Base-by-base conservation (phyloP, 371 early-diverging fungal genomes). In the Mucor piriformis region DNA sequence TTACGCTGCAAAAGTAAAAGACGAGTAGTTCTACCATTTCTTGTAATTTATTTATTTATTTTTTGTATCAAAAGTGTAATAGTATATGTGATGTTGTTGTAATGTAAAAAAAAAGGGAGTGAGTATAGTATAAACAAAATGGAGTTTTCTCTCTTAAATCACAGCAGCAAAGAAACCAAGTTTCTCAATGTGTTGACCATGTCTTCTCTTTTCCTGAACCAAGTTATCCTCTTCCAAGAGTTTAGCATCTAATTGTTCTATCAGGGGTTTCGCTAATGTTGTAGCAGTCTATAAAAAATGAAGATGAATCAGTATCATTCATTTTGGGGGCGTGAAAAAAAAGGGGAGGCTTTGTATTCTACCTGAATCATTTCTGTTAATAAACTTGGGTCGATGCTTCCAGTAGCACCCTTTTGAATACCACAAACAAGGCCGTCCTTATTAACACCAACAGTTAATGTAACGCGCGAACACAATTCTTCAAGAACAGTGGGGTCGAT, bases 401-500 rank as follows among this genome's bases (percentile, higher is more conserved):
- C 93, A n/a, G 66, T 63, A 4, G 82, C 87, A 18, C 85, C 79
- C 66, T 96, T 97, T 59, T 95, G 94, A 33, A 94, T 66, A 13
- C 88, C 88, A 66, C 95, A 93, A 3, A 96, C 74, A 33, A 87
- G 76, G 13, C 94, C 93, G 10, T 80, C 66, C 32, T 83, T 79
- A 66, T 95, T 94, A 33, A 96, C 91, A 11, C 88, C 88, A 2
- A 96, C 90, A 3, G 86, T 82, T n/a, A 96, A 63, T 54, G 83
- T 84, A 0, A 90, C 90, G 51, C 87, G 83, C 12, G 96, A 81
- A 48, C 93, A 91, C 10, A 88, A 71, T 66, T 96, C 98, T 70
- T 97, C 98, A 54, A 91, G 71, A 11, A 87, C 84, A 2, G 91
- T 86, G 2, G 95, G 90, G 70, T 97, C 98, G 12, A 94, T 82